Evolutionary conservation across 257 asterid genomes (phyloP).

Genomic region (Solanum chmielewskii): DNA sequence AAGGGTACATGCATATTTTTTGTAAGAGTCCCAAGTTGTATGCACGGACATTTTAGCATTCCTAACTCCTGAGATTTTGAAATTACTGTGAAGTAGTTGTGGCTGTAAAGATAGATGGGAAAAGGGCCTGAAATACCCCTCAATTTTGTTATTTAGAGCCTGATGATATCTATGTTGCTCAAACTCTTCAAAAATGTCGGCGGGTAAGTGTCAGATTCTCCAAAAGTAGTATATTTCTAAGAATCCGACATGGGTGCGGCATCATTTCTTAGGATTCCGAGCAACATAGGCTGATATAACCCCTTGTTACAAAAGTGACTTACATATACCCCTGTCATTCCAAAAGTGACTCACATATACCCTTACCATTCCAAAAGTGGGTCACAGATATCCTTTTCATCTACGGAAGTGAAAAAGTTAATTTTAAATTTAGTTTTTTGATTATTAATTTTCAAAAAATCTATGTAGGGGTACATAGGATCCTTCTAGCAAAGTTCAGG

Average conservation of each 20-base stretch:
- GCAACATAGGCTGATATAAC: not conserved
- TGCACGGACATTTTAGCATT: not conserved
- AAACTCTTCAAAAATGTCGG: not conserved
- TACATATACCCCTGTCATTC: not conserved
- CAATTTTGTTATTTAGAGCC: not conserved
- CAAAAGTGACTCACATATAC: not conserved
- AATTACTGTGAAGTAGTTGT: not conserved
- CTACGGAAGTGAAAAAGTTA: not conserved
- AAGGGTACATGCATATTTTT: not conserved
- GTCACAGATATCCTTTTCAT: not conserved
- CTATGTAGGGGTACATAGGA: not conserved
- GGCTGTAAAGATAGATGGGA: not conserved
- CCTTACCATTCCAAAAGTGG: not conserved
- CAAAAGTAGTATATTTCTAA: not conserved
- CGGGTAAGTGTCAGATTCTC: not conserved
- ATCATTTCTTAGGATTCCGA: not conserved
- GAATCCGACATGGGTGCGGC: not conserved
- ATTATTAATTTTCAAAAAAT: not conserved
- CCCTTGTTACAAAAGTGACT: not conserved
- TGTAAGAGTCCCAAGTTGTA: not conserved
- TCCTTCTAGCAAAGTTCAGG: not conserved
- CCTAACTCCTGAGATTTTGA: not conserved
- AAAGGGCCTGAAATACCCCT: not conserved
- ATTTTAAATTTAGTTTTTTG: not conserved
- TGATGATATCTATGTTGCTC: not conserved